Evolutionary conservation across 2,329 filamentous ascomycete species (phyloP).

Genomic region (Fusarium scirpi): DNA sequence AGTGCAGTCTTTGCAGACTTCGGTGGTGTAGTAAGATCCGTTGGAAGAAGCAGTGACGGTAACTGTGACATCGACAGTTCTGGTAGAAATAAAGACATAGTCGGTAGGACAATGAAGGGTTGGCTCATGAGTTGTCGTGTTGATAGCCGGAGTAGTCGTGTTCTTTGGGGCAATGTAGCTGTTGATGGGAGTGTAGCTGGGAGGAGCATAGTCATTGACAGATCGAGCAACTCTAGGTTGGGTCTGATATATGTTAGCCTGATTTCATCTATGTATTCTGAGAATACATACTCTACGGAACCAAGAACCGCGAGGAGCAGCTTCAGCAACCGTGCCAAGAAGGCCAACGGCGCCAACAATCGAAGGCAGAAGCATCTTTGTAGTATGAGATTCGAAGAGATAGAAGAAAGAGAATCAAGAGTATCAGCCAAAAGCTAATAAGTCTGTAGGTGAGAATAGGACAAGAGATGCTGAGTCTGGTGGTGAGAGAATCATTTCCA

Average conservation of each 20-base stretch:
- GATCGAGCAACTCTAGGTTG: conserved; percentile 15
- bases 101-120: conserved; percentile 41
- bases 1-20: conserved; percentile 25
- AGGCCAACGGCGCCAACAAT: conserved; percentile 47
- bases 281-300: conserved; percentile 32
- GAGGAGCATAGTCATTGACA: conserved; percentile 9
- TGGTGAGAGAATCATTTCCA: conserved; percentile 26
- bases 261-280: neutral
- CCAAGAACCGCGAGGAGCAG: conserved; percentile 40
- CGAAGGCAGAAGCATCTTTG: conserved; percentile 44
- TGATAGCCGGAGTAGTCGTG: conserved; percentile 22
- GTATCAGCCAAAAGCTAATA: conserved; percentile 22
- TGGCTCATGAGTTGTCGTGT: conserved; percentile 18
- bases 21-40: conserved; percentile 33
- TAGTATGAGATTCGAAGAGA: neutral
- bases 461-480: conserved; percentile 37
- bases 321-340: conserved; percentile 43
- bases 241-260: conserved; percentile 26
- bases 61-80: conserved; percentile 52
- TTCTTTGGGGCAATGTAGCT: conserved; percentile 25
- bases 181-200: conserved; percentile 20
- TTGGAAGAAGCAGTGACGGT: conserved; percentile 50
- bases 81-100: conserved; percentile 47
- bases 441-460: conserved; percentile 22
- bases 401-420: neutral